phyloP scores from a whole-genome alignment of 768 basidiomycete genomes.

The Leucogyrophana mollusca region DNA sequence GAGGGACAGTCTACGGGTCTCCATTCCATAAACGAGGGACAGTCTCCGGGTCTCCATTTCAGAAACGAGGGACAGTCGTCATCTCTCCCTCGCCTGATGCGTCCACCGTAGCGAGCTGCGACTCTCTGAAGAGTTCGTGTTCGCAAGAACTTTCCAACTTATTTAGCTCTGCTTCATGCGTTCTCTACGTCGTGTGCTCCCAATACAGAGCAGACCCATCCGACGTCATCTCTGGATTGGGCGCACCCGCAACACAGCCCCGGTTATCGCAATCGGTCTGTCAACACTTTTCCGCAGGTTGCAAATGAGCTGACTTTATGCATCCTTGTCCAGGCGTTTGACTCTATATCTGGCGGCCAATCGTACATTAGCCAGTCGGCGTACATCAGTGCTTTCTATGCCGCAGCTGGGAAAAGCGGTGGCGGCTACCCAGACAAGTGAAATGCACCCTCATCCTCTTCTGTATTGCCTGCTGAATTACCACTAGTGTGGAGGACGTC shows the following conservation, averaged over 20 bases:
- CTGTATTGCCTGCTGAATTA: neutral
- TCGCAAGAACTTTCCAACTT: neutral
- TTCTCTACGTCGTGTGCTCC: neutral
- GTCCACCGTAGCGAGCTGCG: neutral
- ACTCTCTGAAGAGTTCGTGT: neutral
- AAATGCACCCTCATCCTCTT: neutral
- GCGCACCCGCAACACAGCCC: neutral
- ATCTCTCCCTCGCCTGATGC: no score
- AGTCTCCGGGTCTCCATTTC: no score
- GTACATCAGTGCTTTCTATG: slow-evolving; percentile 1
- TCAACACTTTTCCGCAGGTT: neutral
- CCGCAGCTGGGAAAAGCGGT: neutral
- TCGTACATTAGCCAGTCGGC: neutral
- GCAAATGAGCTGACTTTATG: neutral
- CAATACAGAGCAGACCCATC: neutral
- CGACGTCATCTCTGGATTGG: neutral
- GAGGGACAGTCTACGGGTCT: no score
- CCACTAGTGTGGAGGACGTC: neutral
- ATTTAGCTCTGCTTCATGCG: neutral
- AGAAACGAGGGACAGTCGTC: no score
- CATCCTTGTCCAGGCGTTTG: neutral
- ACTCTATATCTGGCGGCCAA: neutral
- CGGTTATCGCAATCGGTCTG: neutral
- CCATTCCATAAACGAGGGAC: no score
- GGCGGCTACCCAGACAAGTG: neutral